phyloP scores from a whole-genome alignment of 441 rosid species.

The Corymbia calophylla region DNA sequence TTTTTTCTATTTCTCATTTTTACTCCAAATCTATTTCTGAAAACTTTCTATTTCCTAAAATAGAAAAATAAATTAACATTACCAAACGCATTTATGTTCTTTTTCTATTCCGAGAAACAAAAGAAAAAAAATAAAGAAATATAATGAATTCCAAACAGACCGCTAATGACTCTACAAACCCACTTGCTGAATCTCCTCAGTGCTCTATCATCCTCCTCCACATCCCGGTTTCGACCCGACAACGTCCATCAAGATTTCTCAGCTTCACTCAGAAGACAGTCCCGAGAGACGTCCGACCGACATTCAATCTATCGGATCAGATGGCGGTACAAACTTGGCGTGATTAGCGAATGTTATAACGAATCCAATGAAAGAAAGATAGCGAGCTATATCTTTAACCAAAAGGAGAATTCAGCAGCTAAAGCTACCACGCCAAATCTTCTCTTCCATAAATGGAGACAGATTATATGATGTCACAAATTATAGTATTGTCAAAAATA shows the following conservation, averaged over 20 bases:
- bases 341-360: background rate
- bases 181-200: background rate
- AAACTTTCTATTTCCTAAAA: too few relatives aligned
- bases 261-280: background rate
- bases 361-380: background rate
- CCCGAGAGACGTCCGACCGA: accelerated
- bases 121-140: too few relatives aligned
- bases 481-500: background rate
- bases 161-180: too few relatives aligned
- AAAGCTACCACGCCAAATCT: background rate
- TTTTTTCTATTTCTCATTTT: too few relatives aligned
- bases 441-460: background rate
- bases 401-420: background rate
- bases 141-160: too few relatives aligned
- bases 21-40: too few relatives aligned
- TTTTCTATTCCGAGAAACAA: too few relatives aligned
- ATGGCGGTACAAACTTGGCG: background rate
- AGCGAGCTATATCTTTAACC: background rate
- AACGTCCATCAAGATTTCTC: background rate
- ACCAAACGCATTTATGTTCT: too few relatives aligned
- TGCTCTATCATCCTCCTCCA: background rate
- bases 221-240: background rate
- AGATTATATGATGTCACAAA: background rate
- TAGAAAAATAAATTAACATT: too few relatives aligned
- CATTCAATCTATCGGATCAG: background rate